A percentile compares a stretch with the other conserved stretches of the same genome.
Conservation (phyloP, 164 flowering plant genomes). For the Tetracentron sinense region DNA sequence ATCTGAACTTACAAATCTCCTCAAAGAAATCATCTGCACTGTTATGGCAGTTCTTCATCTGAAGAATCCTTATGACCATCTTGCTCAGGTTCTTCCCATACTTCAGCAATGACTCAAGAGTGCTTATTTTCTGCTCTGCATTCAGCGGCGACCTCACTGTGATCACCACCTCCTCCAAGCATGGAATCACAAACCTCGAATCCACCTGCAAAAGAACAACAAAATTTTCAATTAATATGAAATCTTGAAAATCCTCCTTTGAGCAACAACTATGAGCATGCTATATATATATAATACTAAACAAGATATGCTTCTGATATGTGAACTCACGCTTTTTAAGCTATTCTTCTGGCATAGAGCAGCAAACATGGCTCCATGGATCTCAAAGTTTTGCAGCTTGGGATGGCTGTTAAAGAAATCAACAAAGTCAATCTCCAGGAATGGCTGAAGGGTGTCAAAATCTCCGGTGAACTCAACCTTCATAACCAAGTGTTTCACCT, state of each 20-base stretch:
- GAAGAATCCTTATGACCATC: constrained; percentile 71
- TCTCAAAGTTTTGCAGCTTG: constrained; percentile 60
- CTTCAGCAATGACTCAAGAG: constrained; percentile 67
- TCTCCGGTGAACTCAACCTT: constrained; percentile 89
- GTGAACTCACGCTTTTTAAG: constrained; percentile 66
- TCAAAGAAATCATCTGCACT: constrained; percentile 87
- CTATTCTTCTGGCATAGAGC: constrained; percentile 88
- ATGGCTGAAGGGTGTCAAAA: constrained; percentile 50
- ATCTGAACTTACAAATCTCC: constrained; percentile 67
- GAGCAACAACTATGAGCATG: not conserved
- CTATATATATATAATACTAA: not conserved
- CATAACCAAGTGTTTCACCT: constrained; percentile 78
- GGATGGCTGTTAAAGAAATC: constrained; percentile 79
- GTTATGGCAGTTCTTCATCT: constrained; percentile 76
- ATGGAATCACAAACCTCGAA: constrained; percentile 56
- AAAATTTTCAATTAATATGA: too few species aligned
- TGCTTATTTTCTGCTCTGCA: constrained; percentile 87
- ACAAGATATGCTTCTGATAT: too few species aligned
- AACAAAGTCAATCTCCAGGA: constrained; percentile 82
- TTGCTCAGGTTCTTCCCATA: constrained; percentile 48
- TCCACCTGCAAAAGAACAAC: constrained; percentile 56
- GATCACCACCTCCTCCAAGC: constrained; percentile 61
- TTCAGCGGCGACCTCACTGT: constrained; percentile 79
- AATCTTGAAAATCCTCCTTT: not conserved
- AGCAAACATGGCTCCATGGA: constrained; percentile 97